These are phyloP conservation scores for Solanum hybrid DNA, from an alignment of 305 asterid genomes.

Conservation along the genomic window DNA sequence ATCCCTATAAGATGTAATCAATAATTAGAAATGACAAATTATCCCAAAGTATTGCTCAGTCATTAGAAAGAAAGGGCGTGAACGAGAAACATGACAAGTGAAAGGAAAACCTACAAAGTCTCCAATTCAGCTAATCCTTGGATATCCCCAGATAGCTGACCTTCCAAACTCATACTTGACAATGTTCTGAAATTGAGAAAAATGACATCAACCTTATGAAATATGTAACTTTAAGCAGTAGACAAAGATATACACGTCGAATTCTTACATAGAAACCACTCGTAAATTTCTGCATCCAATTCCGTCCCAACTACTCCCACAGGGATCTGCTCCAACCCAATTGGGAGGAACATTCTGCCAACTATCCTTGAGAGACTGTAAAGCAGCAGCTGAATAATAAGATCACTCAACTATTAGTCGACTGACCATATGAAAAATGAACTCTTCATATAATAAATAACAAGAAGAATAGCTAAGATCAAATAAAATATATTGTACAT, in stretches of 20 bases:
- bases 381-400: constrained; percentile 31
- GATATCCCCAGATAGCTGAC: constrained; percentile 49
- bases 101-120: constrained; percentile 41
- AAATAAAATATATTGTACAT: background rate
- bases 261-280: constrained; percentile 39
- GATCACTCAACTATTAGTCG: background rate
- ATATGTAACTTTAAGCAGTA: background rate
- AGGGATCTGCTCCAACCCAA: constrained; percentile 66
- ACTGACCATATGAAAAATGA: background rate
- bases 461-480: background rate
- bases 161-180: constrained; percentile 33
- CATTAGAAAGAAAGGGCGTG: background rate
- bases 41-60: background rate
- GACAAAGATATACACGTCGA: background rate
- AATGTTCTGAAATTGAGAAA: constrained; percentile 32
- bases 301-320: constrained; percentile 53
- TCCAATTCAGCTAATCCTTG: constrained; percentile 31
- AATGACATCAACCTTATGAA: background rate
- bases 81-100: background rate
- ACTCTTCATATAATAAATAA: background rate
- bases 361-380: constrained; percentile 29
- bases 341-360: constrained; percentile 54
- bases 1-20: constrained; percentile 37
- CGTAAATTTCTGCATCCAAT: constrained; percentile 32
- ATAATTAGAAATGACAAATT: background rate